Percentiles rank a stretch among this genome's conserved stretches.
phyloP scores from a whole-genome alignment of 768 basidiomycete genomes.

The Fistulinella prunicolor region DNA sequence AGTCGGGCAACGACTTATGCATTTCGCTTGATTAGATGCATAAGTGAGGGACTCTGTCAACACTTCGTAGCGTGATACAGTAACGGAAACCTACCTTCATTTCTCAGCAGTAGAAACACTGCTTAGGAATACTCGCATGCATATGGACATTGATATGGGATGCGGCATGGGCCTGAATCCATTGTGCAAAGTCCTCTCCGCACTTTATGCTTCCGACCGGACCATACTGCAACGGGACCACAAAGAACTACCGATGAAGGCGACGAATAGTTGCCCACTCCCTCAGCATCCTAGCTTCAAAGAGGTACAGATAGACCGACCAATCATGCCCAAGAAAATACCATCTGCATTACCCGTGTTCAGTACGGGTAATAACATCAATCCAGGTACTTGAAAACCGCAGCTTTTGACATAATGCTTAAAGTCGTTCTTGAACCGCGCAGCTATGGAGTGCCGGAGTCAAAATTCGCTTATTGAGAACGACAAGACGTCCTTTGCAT shows the following conservation, averaged over 20 bases:
- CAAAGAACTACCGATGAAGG: not conserved
- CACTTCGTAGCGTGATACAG: conserved; percentile 50
- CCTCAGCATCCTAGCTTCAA: conserved; percentile 80
- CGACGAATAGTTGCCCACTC: conserved; percentile 33
- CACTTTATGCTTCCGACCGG: conserved; percentile 88
- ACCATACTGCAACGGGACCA: conserved; percentile 44
- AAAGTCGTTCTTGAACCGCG: conserved; percentile 71
- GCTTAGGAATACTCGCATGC: conserved; percentile 16
- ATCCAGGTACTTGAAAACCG: conserved; percentile 70
- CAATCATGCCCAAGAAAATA: conserved; percentile 64
- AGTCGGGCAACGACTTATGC: conserved; percentile 56
- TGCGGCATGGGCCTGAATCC: conserved; percentile 75
- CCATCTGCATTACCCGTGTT: conserved; percentile 64
- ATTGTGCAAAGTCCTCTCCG: conserved; percentile 86
- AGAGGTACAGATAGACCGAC: conserved; percentile 53
- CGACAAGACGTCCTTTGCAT: conserved; percentile 64
- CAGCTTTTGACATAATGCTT: conserved; percentile 43
- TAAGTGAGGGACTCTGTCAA: conserved; percentile 63
- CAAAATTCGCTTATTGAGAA: conserved; percentile 67
- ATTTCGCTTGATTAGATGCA: conserved; percentile 50
- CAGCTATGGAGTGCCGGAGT: conserved; percentile 66
- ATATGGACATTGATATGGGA: conserved; percentile 79
- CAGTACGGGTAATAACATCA: conserved; percentile 86
- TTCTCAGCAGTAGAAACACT: conserved; percentile 1
- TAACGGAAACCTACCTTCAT: conserved; percentile 47